These are phyloP conservation scores for Backusella macrospora DNA, from an alignment of 192 early-diverging fungal genomes.

Conservation along the genomic window DNA sequence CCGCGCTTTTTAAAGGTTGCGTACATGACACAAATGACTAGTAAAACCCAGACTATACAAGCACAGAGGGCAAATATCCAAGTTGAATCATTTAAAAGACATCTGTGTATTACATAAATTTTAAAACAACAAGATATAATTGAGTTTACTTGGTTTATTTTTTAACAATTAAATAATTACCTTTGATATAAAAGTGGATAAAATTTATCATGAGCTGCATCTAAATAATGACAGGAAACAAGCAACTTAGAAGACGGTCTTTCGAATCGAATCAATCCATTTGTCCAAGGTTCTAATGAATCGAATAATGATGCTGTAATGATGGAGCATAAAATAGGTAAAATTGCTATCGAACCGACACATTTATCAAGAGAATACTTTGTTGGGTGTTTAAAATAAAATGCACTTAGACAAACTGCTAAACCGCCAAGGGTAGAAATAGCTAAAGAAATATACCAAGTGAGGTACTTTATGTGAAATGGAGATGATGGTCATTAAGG, in stretches of 20 bases:
- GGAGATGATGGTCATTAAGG: neutral
- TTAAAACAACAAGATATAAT: neutral
- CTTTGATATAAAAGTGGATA: constrained; percentile 28
- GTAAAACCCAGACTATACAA: constrained; percentile 4
- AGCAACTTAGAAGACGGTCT: constrained; percentile 12
- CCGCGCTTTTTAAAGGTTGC: neutral
- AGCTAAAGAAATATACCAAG: constrained; percentile 25
- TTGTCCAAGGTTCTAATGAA: constrained; percentile 21
- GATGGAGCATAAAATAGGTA: constrained; percentile 22
- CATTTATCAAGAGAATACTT: constrained; percentile 8
- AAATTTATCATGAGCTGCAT: constrained; percentile 12
- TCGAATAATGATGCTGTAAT: constrained; percentile 12
- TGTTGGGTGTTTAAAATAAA: constrained; percentile 18
- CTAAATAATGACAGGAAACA: constrained; percentile 21
- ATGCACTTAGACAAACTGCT: constrained; percentile 8
- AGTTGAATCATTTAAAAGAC: constrained; percentile 16
- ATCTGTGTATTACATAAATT: constrained; percentile 5
- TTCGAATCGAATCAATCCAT: constrained; percentile 5
- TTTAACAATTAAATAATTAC: neutral
- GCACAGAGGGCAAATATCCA: constrained; percentile 1
- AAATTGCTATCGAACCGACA: neutral
- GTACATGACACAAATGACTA: neutral
- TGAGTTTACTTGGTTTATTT: neutral
- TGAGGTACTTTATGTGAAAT: constrained; percentile 18
- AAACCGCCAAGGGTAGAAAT: constrained; percentile 15